Base-by-base conservation (phyloP, 2,329 filamentous ascomycete species). In the Cercospora canescens region DNA sequence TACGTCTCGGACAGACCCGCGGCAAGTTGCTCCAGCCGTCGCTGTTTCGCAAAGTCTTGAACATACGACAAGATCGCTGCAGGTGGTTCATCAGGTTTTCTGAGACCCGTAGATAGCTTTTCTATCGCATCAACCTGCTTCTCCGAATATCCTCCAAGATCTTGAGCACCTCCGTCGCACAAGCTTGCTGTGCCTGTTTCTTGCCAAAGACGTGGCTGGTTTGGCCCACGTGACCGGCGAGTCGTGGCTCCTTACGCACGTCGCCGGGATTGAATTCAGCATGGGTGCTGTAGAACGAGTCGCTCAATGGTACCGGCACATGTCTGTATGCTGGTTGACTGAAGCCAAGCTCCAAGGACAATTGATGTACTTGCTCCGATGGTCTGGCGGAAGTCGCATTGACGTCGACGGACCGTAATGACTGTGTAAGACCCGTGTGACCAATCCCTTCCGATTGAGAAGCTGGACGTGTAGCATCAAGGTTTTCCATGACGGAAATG, bases 161-260 rank as follows among this genome's bases (percentile, higher is more conserved):
- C 28, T 61, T 70, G 32, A 82, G 63, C 9, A 83, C 78, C 35
- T 74, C 62, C 64, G 76, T 72, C n/a, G 83, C 83, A 73, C 82
- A 81, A 67, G 79, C 78, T 65, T 85, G 81, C 72, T 81, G 84
- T 0, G 83, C 82, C 56, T 76, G 81, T 74, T 83, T 84, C 76
- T 81, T 82, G 2, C 84, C 84, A 67, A 75, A 81, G 0, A 85
- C 74, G 62, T 80, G 75, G 0, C 74, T 66, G 2, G 83, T 79
- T 62, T 79, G 73, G 26, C 81, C 83, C 18, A 85, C 71, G 3
- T 77, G 75, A 0, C 77, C 76, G 3, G 71, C 69, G 4, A 80
- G 71, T 8, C 70, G 69, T 1, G 75, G 71, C 55, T 75, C 71
- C 4, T 60, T 58, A 0, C 57, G 21, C 7, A 64, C 66, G 26